A percentile compares a stretch with the other conserved stretches of the same genome.
Evolutionary conservation across 2,329 filamentous ascomycete genomes (phyloP).

Genomic region (Epichloe baconii): DNA sequence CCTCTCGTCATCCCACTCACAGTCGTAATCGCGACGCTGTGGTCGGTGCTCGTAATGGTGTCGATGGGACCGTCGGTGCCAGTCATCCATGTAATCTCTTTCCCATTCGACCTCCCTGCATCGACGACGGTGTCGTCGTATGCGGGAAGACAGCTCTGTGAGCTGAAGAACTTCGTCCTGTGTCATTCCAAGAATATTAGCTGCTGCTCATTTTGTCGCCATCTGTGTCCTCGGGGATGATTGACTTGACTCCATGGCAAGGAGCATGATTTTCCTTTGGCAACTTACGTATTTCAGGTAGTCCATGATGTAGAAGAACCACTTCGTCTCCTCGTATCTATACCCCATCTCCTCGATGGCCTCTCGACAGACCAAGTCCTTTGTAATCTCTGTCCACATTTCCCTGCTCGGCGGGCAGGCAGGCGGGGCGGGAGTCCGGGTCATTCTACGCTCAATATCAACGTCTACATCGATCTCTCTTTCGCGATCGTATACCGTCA

Average conservation of each 20-base stretch:
- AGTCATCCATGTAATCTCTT: constrained; percentile 39
- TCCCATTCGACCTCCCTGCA: constrained; percentile 46
- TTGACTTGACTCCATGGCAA: not conserved
- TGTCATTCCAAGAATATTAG: not conserved
- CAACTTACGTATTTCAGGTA: constrained; percentile 73
- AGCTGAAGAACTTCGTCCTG: constrained; percentile 81
- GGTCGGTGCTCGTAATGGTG: constrained; percentile 17
- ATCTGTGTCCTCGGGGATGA: not conserved
- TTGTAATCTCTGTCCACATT: constrained; percentile 96
- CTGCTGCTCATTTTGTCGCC: not conserved
- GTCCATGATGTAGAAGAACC: constrained; percentile 85
- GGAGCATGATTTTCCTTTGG: not conserved
- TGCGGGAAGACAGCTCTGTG: constrained; percentile 70
- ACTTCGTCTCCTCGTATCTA: constrained; percentile 78
- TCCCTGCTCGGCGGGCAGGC: constrained; percentile 39
- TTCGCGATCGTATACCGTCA: constrained; percentile 33
- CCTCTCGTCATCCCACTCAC: constrained; percentile 44
- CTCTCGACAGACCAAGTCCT: constrained; percentile 75
- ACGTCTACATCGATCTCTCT: constrained; percentile 42
- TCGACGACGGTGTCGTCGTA: constrained; percentile 49
- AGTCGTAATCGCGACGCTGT: constrained; percentile 13
- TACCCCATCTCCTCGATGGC: constrained; percentile 78
- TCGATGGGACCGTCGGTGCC: constrained; percentile 29
- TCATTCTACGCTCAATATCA: constrained; percentile 35
- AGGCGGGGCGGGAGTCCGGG: constrained; percentile 21